Base-by-base conservation (phyloP, 2,329 filamentous ascomycete species). In the Rhytidhysteron rufulum region DNA sequence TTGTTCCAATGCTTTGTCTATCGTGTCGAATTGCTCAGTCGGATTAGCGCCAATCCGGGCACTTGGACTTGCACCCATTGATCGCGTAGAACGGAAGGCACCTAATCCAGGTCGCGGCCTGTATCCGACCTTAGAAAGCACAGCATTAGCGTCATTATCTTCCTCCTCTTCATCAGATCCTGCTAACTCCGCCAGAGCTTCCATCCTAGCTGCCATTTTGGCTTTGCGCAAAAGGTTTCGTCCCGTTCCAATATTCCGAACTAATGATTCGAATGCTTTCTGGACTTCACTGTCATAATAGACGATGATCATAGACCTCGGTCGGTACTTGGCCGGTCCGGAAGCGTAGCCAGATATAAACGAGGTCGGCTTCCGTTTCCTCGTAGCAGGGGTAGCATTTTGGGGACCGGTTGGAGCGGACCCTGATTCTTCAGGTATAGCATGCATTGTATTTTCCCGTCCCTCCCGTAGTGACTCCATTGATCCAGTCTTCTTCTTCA, bases 211-310 rank as follows among this genome's bases (percentile, higher is more conserved):
- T 39, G 86, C 85, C 84, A 88, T 88, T 67, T 88, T 93, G 38
- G 85, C 88, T 66, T 91, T 94, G 35, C 90, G 83, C 63, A 96
- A 83, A 49, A 87, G 74, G 65, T 95, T 95, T 42, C 90, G 76
- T 36, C 85, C 86, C 1, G 80, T 79, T 4, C 86, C 88, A 25
- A 96, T 82, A 41, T 86, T 85, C 46, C 88, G 83, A 41, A 95
- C 89, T 36, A 95, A 70, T 40, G 84, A 76, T 54, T 95, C 89
- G 49, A 96, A 88, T 29, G 84, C 81, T 37, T 80, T 80, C 60
- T 96, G 89, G 3, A 94, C 83, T 46, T 88, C 83, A 51, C 85
- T 87, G 60, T 96, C 90, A 60, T 96, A 96, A 65, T 88, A 90
- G n/a, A 96, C 86, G 30, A 93, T 83, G 34, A 91, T 83, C 74